Evolutionary conservation across 1,284 basidiomycete genomes (phyloP), one percentile per base, ranked within the genome.

Genomic region (Coriolopsis trogii): DNA sequence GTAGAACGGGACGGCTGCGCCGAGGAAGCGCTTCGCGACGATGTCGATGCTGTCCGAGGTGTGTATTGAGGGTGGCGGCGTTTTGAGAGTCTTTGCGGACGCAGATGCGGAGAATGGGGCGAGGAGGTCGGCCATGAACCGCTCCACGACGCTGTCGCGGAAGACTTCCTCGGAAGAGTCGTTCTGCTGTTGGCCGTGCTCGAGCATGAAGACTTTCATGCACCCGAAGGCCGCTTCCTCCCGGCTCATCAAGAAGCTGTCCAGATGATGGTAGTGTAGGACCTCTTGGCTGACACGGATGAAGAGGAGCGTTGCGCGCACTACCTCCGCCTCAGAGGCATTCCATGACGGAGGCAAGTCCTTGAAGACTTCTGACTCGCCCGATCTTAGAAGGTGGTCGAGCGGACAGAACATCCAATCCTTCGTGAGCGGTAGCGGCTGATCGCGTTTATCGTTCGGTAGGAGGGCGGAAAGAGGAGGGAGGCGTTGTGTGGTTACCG

Each of bases 141-240:
- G 68, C 8, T 74, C 76, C 2, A 97, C 85, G 3, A 74, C 59
- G 1, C 57, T 55, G 67, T 93, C 87, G 18, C 89, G 76, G 70
- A 85, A 93, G 25, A 92, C 84, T 59, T 93, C 91, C 36, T 78
- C 78, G 5, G 70, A 63, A 6, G 79, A 76, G 53, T 80, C 75
- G 49, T 76, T 73, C 46, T 82, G 76, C 6, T 74, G 69, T 58
- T 85, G 81, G 2, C 76, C 79, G 69, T 95, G 89, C 67, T 97
- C 95, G 16, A 98, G 82, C 93, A 97, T 95, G 72, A 93, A 95
- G 12, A 98, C 85, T 63, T 93, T 93, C 90, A 96, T 94, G 59
- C 92, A 87, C 29, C 80, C 82, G 59, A 96, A 89, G 3, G 87
- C 72, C 1, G 77, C 73, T 59, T 89, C 83, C 33, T 81, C 79